Base-by-base conservation (phyloP, 2,329 filamentous ascomycete genomes). In the Exophiala bonariae region DNA sequence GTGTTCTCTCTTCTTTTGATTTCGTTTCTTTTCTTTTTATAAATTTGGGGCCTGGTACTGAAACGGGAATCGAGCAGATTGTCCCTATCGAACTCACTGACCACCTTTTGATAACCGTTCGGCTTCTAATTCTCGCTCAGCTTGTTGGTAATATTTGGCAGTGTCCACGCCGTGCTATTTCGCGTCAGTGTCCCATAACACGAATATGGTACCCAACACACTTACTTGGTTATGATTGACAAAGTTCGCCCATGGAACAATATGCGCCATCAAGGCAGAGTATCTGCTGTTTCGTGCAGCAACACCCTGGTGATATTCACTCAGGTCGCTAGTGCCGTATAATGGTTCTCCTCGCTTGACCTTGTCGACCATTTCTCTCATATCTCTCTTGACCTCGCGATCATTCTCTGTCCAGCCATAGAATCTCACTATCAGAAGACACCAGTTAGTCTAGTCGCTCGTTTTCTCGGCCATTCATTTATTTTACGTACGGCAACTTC, bases 201-300 rank as follows among this genome's bases (percentile, higher is more conserved):
- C 6, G 17, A 8, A 6, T 14, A 34, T 34, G 14, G 6, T n/a
- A 19, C 31, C 5, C 17, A 20, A 16, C 23, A 41, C n/a, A 60
- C 70, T 59, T 62, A 79, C 77, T 67, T 83, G 81, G 66, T 82
- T 85, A 73, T 99, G 93, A 73, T 99, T 97, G 64, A 96, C 92
- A 73, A 99, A 87, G 77, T 99, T 99, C 74, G 96, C 92, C 93
- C 91, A 97, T 31, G 92, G 91, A 47, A 99, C 74, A 44, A 92
- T 82, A 65, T 90, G 86, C 57, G 88, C 74, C 70, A 92, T 93
- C 23, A 93, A 77, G 32, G 87, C 86, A 30, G 88, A 85, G 77
- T 96, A 97, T 65, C 93, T 81, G 63, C 90, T 96, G 76, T 99
- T 95, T 61, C 93, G 80, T 50, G 89, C 83, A 42, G 93, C 91